A percentile compares a stretch with the other conserved stretches of the same genome.
Conservation (phyloP, 352 stramenopile species). For the Pythium aphanidermatum region DNA sequence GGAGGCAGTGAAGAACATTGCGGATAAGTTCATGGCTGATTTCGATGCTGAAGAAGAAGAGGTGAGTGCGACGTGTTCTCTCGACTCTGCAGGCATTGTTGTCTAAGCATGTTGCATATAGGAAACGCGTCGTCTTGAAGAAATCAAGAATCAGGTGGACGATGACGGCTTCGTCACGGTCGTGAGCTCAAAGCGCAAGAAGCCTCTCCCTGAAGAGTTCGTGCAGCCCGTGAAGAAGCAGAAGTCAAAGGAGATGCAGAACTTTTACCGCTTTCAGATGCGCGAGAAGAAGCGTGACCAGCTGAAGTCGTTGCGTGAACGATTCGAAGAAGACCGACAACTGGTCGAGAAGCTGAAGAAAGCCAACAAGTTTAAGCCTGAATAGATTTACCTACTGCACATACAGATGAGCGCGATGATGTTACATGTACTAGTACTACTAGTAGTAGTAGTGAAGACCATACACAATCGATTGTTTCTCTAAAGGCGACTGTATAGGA, state of each 20-base stretch:
- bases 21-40: slow-evolving; percentile 67
- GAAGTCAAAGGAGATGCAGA: slow-evolving; percentile 72
- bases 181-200: slow-evolving; percentile 68
- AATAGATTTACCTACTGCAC: slow-evolving; percentile 45
- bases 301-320: slow-evolving; percentile 73
- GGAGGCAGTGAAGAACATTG: slow-evolving; percentile 51
- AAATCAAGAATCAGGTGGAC: slow-evolving; percentile 75
- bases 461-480: no score
- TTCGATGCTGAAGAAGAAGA: slow-evolving; percentile 71
- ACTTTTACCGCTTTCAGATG: slow-evolving; percentile 87
- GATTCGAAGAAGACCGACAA: slow-evolving; percentile 76
- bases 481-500: no score
- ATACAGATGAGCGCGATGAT: no score
- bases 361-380: slow-evolving; percentile 73
- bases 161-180: slow-evolving; percentile 81
- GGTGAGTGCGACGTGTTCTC: slow-evolving; percentile 23
- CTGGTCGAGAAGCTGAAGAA: slow-evolving; percentile 82
- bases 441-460: no score
- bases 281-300: slow-evolving; percentile 82
- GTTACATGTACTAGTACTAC: no score
- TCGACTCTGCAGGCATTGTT: neutral
- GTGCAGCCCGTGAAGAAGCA: slow-evolving; percentile 66
- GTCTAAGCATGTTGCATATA: slow-evolving; percentile 12
- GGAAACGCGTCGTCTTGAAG: slow-evolving; percentile 49
- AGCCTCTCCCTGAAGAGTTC: slow-evolving; percentile 33